Base-by-base conservation (phyloP, 2,329 filamentous ascomycete genomes). In the Stagonosporopsis tanaceti region DNA sequence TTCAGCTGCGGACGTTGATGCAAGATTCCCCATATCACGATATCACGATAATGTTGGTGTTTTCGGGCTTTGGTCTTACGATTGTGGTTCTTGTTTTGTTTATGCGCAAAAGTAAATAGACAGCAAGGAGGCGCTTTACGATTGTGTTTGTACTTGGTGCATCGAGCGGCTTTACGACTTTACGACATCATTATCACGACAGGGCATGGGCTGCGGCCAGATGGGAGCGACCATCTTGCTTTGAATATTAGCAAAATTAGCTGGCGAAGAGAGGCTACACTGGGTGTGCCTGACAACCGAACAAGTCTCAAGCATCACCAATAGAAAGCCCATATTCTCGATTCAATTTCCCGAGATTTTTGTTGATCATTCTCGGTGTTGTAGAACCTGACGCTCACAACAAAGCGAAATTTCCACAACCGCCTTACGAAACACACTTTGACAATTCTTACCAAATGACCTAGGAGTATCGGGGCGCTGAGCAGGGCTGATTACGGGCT, bases 1-100 rank as follows among this genome's bases (percentile, higher is more conserved):
- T 60, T 76, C 50, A 74, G 69, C 38, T 76, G 73, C 64, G 72
- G 73, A 17, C 50, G 60, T 15, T 25, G 57, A 40, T 20, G 5
- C 27, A 32, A 22, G 12, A 22, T 47, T 57, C 6, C 39, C 20
- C 28, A 41, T 44, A 15, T 27, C 6, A 46, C 20, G 34, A 41
- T 44, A 15, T 27, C 24, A 41, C 11, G 40, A 50, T 47, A 41
- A 22, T 30, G 32, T 37, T 50, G 34, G 34, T 44, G 32, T 44
- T 56, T 40, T 20, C 9, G n/a, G 41, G 32, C 41, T 34, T 54
- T 53, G 38, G 30, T 50, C 40, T 51, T 1, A 37, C 38, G 37
- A 37, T 51, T 42, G 42, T 47, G 32, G 25, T 32, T 47, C 9
- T 24, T 41, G 30, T 47, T 39, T 20, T n/a, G 30, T 17, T n/a